Conservation (phyloP, 305 asterid genomes). For the Rubia tinctorum region DNA sequence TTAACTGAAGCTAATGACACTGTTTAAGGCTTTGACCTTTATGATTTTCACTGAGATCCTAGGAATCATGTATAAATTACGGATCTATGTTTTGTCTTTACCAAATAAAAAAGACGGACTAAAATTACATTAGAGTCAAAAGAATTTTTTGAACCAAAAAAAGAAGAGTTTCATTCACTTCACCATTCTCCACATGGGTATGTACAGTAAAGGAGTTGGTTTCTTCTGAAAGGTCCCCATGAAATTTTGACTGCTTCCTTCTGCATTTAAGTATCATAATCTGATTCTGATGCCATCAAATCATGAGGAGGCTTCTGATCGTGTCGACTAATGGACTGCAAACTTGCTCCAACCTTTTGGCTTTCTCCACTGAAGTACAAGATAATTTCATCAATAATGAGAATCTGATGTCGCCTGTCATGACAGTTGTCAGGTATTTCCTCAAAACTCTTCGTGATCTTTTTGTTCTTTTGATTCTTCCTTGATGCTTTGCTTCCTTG, state of each 20-base stretch:
- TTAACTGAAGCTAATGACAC: slow-evolving; percentile 10
- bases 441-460: slow-evolving; percentile 28
- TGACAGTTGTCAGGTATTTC: slow-evolving; percentile 27
- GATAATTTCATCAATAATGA: slow-evolving; percentile 4
- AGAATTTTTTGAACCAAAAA: slow-evolving; percentile 23
- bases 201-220: slow-evolving; percentile 24
- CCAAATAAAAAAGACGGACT: not conserved
- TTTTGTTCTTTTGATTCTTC: slow-evolving; percentile 34
- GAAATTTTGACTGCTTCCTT: slow-evolving; percentile 29
- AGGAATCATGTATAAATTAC: slow-evolving; percentile 8
- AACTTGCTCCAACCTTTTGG: slow-evolving; percentile 6
- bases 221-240: slow-evolving; percentile 26
- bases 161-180: slow-evolving; percentile 23
- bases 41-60: not conserved
- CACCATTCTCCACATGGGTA: slow-evolving; percentile 17
- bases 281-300: slow-evolving; percentile 9
- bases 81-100: slow-evolving; percentile 5
- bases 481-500: slow-evolving; percentile 35
- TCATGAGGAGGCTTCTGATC: not conserved
- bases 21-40: slow-evolving; percentile 5
- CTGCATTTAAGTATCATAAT: slow-evolving; percentile 24
- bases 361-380: slow-evolving; percentile 16
- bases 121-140: slow-evolving; percentile 13
- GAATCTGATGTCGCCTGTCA: slow-evolving; percentile 30
- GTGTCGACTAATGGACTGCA: slow-evolving; percentile 15